Conservation (phyloP, 495 filamentous ascomycete genomes). For the Penicillium diatomitis region DNA sequence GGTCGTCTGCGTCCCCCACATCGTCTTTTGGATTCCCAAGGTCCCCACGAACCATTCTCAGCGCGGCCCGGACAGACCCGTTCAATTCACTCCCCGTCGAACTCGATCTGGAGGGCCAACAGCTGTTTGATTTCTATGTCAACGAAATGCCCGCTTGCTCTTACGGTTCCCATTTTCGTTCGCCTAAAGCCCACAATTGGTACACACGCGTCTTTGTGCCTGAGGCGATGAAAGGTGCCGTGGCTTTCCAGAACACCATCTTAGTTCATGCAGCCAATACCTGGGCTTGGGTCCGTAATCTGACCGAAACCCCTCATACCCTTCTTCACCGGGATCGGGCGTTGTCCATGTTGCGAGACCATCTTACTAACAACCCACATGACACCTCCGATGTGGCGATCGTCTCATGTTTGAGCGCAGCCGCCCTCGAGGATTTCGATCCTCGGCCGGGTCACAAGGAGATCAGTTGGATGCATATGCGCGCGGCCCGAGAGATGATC, state of each 20-base stretch:
- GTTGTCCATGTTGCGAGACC: slow-evolving; percentile 25
- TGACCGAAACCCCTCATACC: slow-evolving; percentile 17
- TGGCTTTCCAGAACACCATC: slow-evolving; percentile 31
- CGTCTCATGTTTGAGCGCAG: slow-evolving; percentile 29
- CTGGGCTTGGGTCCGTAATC: slow-evolving; percentile 28
- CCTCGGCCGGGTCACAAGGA: slow-evolving; percentile 29
- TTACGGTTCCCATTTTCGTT: slow-evolving; percentile 26
- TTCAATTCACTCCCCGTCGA: slow-evolving; percentile 29
- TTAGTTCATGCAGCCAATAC: slow-evolving; percentile 33
- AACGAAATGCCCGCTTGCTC: slow-evolving; percentile 32
- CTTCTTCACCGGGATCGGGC: slow-evolving; percentile 24
- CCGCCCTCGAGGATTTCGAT: slow-evolving; percentile 34
- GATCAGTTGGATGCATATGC: slow-evolving; percentile 33
- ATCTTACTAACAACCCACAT: slow-evolving; percentile 16
- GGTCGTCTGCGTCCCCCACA: slow-evolving; percentile 6
- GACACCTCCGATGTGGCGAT: slow-evolving; percentile 31
- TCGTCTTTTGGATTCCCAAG: slow-evolving; percentile 9
- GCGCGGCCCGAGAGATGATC: slow-evolving; percentile 31
- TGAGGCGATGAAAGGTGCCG: slow-evolving; percentile 29
- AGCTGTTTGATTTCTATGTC: slow-evolving; percentile 33
- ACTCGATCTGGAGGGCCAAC: slow-evolving; percentile 20
- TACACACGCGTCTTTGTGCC: slow-evolving; percentile 29
- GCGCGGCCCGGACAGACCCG: slow-evolving; percentile 29
- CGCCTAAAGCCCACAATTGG: slow-evolving; percentile 31
- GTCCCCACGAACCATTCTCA: slow-evolving; percentile 27